Evolutionary conservation across 768 basidiomycete genomes (phyloP), one percentile per base, ranked within the genome.

Genomic region (Pulveroboletus sp.): DNA sequence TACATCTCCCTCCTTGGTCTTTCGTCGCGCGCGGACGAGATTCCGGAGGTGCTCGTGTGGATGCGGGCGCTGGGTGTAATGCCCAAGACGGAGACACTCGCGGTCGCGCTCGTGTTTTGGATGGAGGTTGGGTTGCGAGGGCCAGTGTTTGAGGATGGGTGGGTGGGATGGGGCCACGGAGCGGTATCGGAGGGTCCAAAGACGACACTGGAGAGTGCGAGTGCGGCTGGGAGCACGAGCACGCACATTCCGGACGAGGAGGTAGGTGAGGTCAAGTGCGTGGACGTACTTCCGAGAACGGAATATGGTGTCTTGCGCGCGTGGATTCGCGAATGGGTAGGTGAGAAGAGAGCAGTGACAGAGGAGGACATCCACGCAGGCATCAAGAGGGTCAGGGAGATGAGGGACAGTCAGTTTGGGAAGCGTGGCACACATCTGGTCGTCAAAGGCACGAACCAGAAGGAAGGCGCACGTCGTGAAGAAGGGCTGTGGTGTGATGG

Each of bases 41-140:
- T 93, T 27, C 83, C 89, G 0, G 72, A 78, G 11, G 72, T 73
- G 11, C 64, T 93, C 1, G 80, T 78, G 17, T 91, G 91, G 88
- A 90, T 89, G 88, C 75, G 76, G 7, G 72, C 71, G 14, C 57
- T 89, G 35, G 65, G 65, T 0, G 68, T 91, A 10, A 35, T 44
- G 38, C 88, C 89, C 1, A 70, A 72, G n/a, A 64, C 60, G 26
- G 66, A 72, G 36, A 84, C 85, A 14, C 65, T 93, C 11, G 76
- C 81, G 2, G 61, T 81, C 0, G 80, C 81, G 18, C 61, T 93
- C 43, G 79, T 82, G 39, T 78, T 86, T 51, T 90, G 88, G 81
- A 76, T 75, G 6, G 88, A 92, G 60, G 80, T 86, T 28, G 79
- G 80, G 54, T 66, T 81, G 47, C 76, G 79, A 39, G 77, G 80